Base-by-base conservation (phyloP, 2,329 filamentous ascomycete species). In the Huntiella omanensis region DNA sequence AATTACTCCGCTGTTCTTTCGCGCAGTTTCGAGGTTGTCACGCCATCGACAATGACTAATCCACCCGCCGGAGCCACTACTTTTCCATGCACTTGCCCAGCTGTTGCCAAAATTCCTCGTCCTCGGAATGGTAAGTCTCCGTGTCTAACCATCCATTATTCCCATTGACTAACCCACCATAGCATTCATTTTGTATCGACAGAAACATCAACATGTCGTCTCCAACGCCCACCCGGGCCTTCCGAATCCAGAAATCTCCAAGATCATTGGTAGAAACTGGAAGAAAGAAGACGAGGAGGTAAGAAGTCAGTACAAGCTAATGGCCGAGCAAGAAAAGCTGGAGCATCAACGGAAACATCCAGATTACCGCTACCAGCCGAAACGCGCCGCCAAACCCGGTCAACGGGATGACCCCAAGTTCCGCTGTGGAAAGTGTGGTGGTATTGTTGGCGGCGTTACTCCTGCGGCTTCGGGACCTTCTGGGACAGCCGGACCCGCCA, bases 161-260 rank as follows among this genome's bases (percentile, higher is more conserved):
- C 22, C 22, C 8, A 28, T 28, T 8, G 22, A 28, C 22, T 28
- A 28, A 28, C 12, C 36, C 28, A 28, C 15, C 11, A 13, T n/a
- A 98, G 91, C 88, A 43, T 98, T 98, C 65, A 98, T 98, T 54
- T 70, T 98, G 55, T 98, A 94, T 66, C 85, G 91, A 35, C 87
- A 96, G 60, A 82, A 92, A 60, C 80, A 91, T 56, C 88, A 96
- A 62, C 77, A 82, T 13, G 69, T 75, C 42, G 84, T 96, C 43
- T 81, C 87, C 34, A 70, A 77, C 46, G 73, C 83, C 54, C 75
- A 95, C 56, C 88, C 87, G n/a, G 83, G 85, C 39, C 74, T 95
- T 53, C 79, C 87, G 40, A 96, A 96, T 62, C 88, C 88, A 3
- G 85, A 95, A 45, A 93, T 96, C 55, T 95, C 88, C 53, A 95